Conservation (phyloP, 2,329 filamentous ascomycete genomes). For the Ceratocystis colombiana region DNA sequence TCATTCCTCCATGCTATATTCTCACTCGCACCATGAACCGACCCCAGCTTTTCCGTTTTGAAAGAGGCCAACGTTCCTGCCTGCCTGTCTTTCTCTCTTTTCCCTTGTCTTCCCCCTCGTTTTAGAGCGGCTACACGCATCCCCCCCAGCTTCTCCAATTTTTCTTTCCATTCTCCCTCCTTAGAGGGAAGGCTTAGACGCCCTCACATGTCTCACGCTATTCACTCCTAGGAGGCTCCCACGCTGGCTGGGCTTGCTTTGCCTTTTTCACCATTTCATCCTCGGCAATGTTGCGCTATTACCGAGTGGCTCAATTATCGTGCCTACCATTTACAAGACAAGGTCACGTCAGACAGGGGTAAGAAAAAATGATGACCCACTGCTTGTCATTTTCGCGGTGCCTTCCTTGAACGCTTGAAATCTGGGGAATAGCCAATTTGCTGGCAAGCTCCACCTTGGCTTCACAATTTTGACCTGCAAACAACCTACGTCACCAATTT, state of each 20-base stretch:
- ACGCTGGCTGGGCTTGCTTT: background rate
- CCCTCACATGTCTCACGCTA: too few species aligned
- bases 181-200: background rate
- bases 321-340: background rate
- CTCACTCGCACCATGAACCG: too few species aligned
- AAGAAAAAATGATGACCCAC: background rate
- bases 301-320: conserved; percentile 1
- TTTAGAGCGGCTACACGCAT: background rate
- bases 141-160: conserved; percentile 10
- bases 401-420: background rate
- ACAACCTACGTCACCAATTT: background rate
- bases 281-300: background rate
- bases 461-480: background rate
- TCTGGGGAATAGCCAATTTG: background rate
- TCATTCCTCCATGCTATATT: too few species aligned
- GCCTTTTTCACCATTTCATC: background rate
- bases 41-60: background rate
- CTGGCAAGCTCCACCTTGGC: background rate
- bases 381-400: background rate
- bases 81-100: background rate
- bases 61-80: background rate
- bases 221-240: too few species aligned
- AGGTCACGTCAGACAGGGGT: background rate
- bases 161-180: background rate
- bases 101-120: background rate